Evolutionary conservation across 768 basidiomycete genomes (phyloP).

Genomic region (Podaxis rugospora): DNA sequence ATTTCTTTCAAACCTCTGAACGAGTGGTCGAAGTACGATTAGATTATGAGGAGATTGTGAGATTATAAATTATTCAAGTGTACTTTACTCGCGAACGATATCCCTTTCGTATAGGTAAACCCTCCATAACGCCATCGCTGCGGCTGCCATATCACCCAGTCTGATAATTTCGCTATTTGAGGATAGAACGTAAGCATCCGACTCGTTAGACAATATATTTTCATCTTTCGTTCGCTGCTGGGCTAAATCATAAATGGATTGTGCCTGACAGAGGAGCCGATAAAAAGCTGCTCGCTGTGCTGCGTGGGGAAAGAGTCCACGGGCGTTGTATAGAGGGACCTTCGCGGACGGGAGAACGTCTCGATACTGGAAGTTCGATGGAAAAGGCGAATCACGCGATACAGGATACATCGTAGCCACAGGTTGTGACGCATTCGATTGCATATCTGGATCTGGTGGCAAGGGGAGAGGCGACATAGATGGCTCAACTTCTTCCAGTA

Average conservation of each 20-base stretch:
- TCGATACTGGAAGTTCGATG: conserved; percentile 10
- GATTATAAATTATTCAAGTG: not conserved
- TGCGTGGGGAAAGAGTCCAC: conserved; percentile 57
- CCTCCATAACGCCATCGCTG: conserved; percentile 77
- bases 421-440: conserved; percentile 20
- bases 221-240: not conserved
- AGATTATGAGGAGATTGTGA: not conserved
- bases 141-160: conserved; percentile 56
- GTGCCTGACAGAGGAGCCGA: conserved; percentile 31
- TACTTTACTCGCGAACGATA: not conserved
- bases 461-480: conserved; percentile 33
- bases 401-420: conserved; percentile 26
- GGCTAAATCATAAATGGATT: not conserved
- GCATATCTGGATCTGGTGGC: conserved; percentile 15
- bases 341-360: conserved; percentile 22
- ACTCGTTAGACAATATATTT: conserved; percentile 18
- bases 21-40: not conserved
- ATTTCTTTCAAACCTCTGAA: not conserved
- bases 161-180: conserved; percentile 44
- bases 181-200: conserved; percentile 63
- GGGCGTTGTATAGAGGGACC: conserved; percentile 68
- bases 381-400: not conserved
- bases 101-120: conserved; percentile 66
- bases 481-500: conserved; percentile 43
- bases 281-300: conserved; percentile 60